phyloP scores from a whole-genome alignment of 2,329 filamentous ascomycete genomes.

The Tolypocladium album region DNA sequence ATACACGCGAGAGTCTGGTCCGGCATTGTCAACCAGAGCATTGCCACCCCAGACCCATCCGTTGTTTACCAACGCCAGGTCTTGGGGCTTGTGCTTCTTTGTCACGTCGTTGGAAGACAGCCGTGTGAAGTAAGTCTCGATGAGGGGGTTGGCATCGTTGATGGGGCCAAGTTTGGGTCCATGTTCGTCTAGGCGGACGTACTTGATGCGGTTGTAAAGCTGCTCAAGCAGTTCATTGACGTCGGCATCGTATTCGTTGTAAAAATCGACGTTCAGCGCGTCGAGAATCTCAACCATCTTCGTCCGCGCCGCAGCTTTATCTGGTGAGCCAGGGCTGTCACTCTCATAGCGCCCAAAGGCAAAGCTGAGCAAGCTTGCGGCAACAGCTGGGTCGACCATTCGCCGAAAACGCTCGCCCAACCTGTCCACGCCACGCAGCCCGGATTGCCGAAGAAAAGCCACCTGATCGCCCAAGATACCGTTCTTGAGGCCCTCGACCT shows the following conservation, averaged over 20 bases:
- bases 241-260: slow-evolving; percentile 85
- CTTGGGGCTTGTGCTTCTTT: slow-evolving; percentile 61
- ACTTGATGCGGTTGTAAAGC: slow-evolving; percentile 89
- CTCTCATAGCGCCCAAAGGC: slow-evolving; percentile 51
- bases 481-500: slow-evolving; percentile 35
- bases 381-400: slow-evolving; percentile 55
- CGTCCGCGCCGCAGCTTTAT: slow-evolving; percentile 39
- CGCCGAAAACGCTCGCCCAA: slow-evolving; percentile 74
- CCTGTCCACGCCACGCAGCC: slow-evolving; percentile 58
- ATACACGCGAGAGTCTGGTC: slow-evolving; percentile 82
- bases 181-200: slow-evolving; percentile 83
- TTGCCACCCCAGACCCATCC: slow-evolving; percentile 99
- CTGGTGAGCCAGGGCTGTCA: slow-evolving; percentile 27
- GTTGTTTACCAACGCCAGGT: slow-evolving; percentile 83
- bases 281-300: slow-evolving; percentile 59
- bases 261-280: slow-evolving; percentile 77
- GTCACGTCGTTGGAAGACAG: slow-evolving; percentile 72
- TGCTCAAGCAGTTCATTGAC: slow-evolving; percentile 77
- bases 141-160: slow-evolving; percentile 64
- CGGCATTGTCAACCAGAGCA: slow-evolving; percentile 87
- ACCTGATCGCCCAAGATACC: slow-evolving; percentile 39
- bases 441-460: slow-evolving; percentile 56
- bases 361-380: slow-evolving; percentile 42
- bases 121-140: slow-evolving; percentile 92
- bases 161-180: slow-evolving; percentile 81